Evolutionary conservation across 257 asterid species (phyloP).

Genomic region (Oldenlandia corymbosa): DNA sequence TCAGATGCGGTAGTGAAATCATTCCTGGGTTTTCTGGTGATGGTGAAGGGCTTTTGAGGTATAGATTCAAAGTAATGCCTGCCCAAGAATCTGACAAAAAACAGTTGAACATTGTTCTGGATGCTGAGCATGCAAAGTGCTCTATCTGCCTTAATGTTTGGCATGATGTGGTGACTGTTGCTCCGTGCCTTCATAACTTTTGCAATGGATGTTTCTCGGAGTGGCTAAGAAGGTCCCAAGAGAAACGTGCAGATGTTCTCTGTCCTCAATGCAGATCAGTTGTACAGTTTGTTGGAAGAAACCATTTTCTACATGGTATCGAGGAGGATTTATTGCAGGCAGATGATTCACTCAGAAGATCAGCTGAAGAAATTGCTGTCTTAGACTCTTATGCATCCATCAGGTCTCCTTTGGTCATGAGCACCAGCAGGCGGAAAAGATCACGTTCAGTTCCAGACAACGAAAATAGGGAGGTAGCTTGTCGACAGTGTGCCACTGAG

Average conservation of each 20-base stretch:
- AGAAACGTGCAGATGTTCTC: constrained; percentile 53
- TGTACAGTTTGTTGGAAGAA: constrained; percentile 88
- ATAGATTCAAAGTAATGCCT: constrained; percentile 76
- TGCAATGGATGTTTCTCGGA: constrained; percentile 99
- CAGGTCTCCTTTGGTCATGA: constrained; percentile 70
- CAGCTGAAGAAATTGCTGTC: constrained; percentile 59
- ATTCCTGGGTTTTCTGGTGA: constrained; percentile 53
- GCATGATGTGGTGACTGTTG: constrained; percentile 96
- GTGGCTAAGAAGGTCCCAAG: constrained; percentile 89
- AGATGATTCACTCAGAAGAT: constrained; percentile 68
- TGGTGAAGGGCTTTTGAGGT: constrained; percentile 63
- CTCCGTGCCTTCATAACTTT: constrained; percentile 97
- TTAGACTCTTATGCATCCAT: constrained; percentile 64
- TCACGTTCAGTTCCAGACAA: constrained; percentile 39
- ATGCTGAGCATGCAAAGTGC: constrained; percentile 89
- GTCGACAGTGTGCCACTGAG: constrained; percentile 77
- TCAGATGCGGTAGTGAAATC: constrained; percentile 84
- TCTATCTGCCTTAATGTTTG: constrained; percentile 79
- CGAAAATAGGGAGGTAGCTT: constrained; percentile 41
- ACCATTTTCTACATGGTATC: constrained; percentile 80
- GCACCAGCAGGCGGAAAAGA: constrained; percentile 62
- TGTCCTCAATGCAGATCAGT: constrained; percentile 97
- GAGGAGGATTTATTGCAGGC: constrained; percentile 80
- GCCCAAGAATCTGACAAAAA: constrained; percentile 38
- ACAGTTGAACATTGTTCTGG: constrained; percentile 62